Evolutionary conservation across 2,329 filamentous ascomycete genomes (phyloP), one percentile per base, ranked within the genome.

Genomic region (Ceratocystis harringtonii): DNA sequence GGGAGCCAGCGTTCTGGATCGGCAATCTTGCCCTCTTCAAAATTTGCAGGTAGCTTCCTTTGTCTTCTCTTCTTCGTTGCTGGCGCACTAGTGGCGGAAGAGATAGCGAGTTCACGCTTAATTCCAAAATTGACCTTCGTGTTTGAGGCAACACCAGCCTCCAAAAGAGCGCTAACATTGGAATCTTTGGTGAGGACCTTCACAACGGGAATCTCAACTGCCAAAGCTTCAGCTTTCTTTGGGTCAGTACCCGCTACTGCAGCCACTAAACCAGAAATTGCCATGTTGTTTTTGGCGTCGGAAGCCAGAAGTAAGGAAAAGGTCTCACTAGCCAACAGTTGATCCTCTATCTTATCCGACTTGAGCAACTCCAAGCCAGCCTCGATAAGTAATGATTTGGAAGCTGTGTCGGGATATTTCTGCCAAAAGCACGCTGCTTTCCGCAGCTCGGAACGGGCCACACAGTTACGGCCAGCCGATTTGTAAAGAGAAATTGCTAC

Each of bases 1-100:
- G 94, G 92, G 68, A 99, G 76, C 94, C 94, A 99, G 68, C 94
- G 82, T 76, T 99, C 94, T 0, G 90, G 86, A 74, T 99, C 94
- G 43, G 89, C 83, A 69, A 85, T 86, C 79, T 91, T 95, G 70
- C 81, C 84, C 63, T 89, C 82, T 67, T 90, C 89, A 71, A 84
- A 89, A 71, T 86, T 81, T 75, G 89, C 90, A 41, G 88, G 88
- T 71, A 89, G 78, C 70, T 83, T 83, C 66, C 78, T 81, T 72
- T 81, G 78, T 71, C 81, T 82, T 72, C 83, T 84, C 67, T 81
- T 77, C 72, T 84, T 84, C 44, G 77, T 75, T 7, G 77, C 68
- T 69, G 79, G 30, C 2, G 61, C 52, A 22, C 48, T 36, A 22
- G 74, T 32, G 70, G 69, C 48, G 68, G 72, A 72, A 72, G 68